Percentiles rank a stretch among this genome's conserved stretches.
These are phyloP conservation scores for Trichosporon asahii DNA, from an alignment of 1,284 basidiomycete species.

Conservation along the genomic window DNA sequence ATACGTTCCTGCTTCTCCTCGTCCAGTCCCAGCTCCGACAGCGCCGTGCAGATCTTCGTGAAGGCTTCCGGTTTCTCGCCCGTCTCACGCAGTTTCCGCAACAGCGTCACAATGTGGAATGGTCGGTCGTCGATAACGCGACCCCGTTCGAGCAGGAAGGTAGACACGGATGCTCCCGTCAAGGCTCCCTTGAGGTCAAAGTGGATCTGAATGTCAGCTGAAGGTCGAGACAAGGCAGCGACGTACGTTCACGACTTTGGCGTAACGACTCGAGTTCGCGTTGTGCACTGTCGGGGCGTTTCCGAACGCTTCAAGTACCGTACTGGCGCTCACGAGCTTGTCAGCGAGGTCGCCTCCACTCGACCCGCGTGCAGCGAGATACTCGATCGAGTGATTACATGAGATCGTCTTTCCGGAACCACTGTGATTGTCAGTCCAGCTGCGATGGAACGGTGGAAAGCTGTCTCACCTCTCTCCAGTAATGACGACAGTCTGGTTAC, in stretches of 20 bases:
- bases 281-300: constrained; percentile 26
- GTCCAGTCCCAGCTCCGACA: constrained; percentile 16
- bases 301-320: constrained; percentile 25
- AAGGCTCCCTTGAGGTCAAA: constrained; percentile 15
- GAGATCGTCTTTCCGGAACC: constrained; percentile 26
- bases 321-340: constrained; percentile 19
- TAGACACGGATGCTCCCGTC: constrained; percentile 23
- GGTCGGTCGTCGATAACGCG: constrained; percentile 23
- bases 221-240: background rate
- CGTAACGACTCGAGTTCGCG: constrained; percentile 26
- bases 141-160: constrained; percentile 24
- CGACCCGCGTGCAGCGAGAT: constrained; percentile 20
- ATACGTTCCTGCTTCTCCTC: constrained; percentile 17
- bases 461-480: constrained; percentile 24
- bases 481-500: constrained; percentile 26
- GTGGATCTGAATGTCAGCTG: constrained; percentile 20
- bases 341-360: constrained; percentile 11
- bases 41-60: constrained; percentile 15
- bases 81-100: constrained; percentile 17
- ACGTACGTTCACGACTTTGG: constrained; percentile 26
- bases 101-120: constrained; percentile 24
- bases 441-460: no score
- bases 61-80: constrained; percentile 14
- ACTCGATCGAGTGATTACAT: constrained; percentile 25
- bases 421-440: constrained; percentile 2